Evolutionary conservation across 228 moss, liverwort and hornwort species (phyloP), one percentile per base, ranked within the genome.

Genomic region (Sphagnum magellanicum): DNA sequence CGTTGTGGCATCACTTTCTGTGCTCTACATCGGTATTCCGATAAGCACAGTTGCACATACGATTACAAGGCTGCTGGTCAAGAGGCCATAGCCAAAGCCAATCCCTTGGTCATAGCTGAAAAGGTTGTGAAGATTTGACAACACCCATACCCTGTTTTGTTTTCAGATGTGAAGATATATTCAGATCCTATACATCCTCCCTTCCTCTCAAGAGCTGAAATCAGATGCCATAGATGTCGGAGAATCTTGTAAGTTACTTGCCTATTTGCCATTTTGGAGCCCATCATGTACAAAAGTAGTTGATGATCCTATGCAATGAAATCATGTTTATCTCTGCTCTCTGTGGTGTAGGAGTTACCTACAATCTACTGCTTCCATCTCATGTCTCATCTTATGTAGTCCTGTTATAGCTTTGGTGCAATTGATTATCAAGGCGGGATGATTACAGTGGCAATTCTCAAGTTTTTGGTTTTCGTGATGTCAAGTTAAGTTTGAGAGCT

Each of bases 21-120:
- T 66, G 76, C 90, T 0, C 67, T 79, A 11, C 87, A 90, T 75
- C 90, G 90, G 15, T 90, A 90, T 70, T 84, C 87, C 10, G 90
- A 90, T 74, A 85, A 90, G 61, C 90, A 90, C 64, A 84, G 79
- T 83, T 90, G 90, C 70, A 80, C 90, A 4, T 90, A 72, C 67
- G 90, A 90, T 79, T 90, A 90, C 65, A 90, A 90, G 81, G 72
- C 80, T n/a, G 90, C 79, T 5, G 90, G 90, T 6, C 90, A 80
- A 72, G 90, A 90, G 63, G 90, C 90, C 60, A 90, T 90, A 74
- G 79, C 87, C 13, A 87, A 85, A 78, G 90, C 90, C 8, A 87
- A 90, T 51, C 90, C 90, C 14, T 78, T 87, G 73, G 90, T 90
- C 73, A 81, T 80, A 74, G 90, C 87, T 50, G 87, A 87, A 12